Evolutionary conservation across 1,139 yeast genomes (phyloP), one percentile per base, ranked within the genome.

Genomic region (Trichomonascaceae sp.): DNA sequence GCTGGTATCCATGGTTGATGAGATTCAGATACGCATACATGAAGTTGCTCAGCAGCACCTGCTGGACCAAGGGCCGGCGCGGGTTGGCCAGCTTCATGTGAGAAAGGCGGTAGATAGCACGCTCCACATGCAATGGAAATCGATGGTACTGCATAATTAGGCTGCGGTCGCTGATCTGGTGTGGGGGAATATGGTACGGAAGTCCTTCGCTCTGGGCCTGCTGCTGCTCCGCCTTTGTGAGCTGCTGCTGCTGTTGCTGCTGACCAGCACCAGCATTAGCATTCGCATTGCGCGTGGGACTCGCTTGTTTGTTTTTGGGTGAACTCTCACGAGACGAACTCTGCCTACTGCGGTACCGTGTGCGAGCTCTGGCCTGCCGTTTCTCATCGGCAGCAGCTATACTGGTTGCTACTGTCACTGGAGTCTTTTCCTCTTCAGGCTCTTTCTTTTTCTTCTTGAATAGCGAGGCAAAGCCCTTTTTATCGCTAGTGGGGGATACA

Each of bases 21-120:
- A 89, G 65, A 52, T 89, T 89, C 64, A 89, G 69, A 58, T 89
- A 89, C 0, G 97, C 92, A 54, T 89, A 89, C 98, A 89, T 89
- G 68, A 89, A 89, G 55, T 92, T 92, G 37, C 95, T 82, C 44
- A 89, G 60, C 33, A 89, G 57, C 2, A 89, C 98, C 54, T 89
- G 98, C 52, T 92, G 96, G 26, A 87, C 68, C 40, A 89, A 62
- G 14, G 93, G 93, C 37, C 97, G 64, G 51, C 84, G 80, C 1
- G 97, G 92, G 52, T 92, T 93, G 27, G 97, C 95, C 45, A 89
- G 65, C 56, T 89, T 89, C 53, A 89, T 62, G 57, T 89, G 98
- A 29, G 94, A 80, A 40, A 92, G 65, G 38, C 98, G 65, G 55
- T 89, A 89, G 36, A 92, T 81, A 1, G 98, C 97, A 30, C 98